Conservation (phyloP, 139 green algal species). For the Nannochloris sp. region DNA sequence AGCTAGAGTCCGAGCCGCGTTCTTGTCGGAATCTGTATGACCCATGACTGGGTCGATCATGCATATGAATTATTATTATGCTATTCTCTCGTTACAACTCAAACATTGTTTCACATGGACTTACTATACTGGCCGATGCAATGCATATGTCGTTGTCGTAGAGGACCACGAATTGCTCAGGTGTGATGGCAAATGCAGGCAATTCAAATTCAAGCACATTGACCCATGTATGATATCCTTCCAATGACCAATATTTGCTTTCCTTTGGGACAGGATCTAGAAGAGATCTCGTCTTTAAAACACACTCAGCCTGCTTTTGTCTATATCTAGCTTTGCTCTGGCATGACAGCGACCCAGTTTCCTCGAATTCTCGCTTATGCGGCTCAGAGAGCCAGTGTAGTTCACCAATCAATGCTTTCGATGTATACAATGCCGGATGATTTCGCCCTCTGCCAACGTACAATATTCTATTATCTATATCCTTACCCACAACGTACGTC, state of each 20-base stretch:
- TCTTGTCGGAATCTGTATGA: no score
- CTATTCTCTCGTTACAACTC: conserved; percentile 11
- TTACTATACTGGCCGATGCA: conserved; percentile 39
- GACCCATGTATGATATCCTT: neutral
- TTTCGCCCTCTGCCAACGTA: conserved; percentile 43
- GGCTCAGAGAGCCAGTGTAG: conserved; percentile 46
- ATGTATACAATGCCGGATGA: conserved; percentile 50
- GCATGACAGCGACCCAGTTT: conserved; percentile 9
- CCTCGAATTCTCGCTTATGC: neutral
- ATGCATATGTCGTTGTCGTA: conserved; percentile 63
- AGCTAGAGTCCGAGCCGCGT: no score
- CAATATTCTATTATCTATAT: conserved; percentile 33
- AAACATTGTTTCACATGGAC: conserved; percentile 26
- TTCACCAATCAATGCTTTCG: conserved; percentile 26
- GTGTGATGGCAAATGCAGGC: conserved; percentile 48
- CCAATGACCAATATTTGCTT: neutral
- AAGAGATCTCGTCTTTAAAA: neutral
- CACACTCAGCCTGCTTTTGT: conserved; percentile 26
- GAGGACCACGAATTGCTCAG: conserved; percentile 62
- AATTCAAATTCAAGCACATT: conserved; percentile 33
- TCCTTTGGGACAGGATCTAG: conserved; percentile 9
- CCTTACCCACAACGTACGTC: conserved; percentile 65
- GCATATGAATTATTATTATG: no score
- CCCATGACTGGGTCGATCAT: no score
- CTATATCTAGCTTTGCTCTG: conserved; percentile 51